These are phyloP conservation scores for Rubus idaeus DNA, from an alignment of 306 rosid species.

Conservation along the genomic window DNA sequence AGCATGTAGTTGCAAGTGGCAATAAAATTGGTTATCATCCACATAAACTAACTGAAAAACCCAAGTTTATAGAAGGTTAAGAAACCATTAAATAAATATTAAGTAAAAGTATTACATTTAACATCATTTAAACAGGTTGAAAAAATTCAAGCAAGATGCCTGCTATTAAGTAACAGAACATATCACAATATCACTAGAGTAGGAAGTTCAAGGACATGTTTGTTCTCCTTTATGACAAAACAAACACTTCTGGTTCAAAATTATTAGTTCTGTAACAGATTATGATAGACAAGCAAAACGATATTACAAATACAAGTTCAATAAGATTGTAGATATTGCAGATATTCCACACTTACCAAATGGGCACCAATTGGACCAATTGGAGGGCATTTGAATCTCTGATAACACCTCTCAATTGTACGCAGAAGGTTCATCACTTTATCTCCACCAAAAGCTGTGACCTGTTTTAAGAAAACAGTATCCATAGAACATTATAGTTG, in stretches of 20 bases:
- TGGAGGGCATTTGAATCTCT: constrained; percentile 67
- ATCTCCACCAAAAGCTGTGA: constrained; percentile 79
- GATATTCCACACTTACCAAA: constrained; percentile 49
- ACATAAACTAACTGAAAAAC: background rate
- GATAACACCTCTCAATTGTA: constrained; percentile 54
- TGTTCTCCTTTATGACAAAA: background rate
- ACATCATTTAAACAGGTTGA: background rate
- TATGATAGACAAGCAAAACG: background rate
- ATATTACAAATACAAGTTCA: background rate
- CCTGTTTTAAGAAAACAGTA: constrained; percentile 44
- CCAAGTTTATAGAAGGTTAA: background rate
- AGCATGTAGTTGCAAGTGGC: background rate
- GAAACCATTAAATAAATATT: background rate
- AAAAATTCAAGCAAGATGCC: background rate
- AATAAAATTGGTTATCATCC: background rate
- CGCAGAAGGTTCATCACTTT: constrained; percentile 60
- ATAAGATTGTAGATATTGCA: background rate
- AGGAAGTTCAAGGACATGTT: background rate
- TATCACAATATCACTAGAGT: background rate
- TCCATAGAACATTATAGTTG: constrained; percentile 6
- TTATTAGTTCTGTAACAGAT: background rate
- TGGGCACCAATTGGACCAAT: constrained; percentile 94
- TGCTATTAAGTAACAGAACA: background rate
- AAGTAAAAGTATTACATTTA: background rate
- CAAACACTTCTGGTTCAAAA: background rate